Base-by-base conservation (phyloP, 1,139 yeast species). In the Suhomyces yuchorum region DNA sequence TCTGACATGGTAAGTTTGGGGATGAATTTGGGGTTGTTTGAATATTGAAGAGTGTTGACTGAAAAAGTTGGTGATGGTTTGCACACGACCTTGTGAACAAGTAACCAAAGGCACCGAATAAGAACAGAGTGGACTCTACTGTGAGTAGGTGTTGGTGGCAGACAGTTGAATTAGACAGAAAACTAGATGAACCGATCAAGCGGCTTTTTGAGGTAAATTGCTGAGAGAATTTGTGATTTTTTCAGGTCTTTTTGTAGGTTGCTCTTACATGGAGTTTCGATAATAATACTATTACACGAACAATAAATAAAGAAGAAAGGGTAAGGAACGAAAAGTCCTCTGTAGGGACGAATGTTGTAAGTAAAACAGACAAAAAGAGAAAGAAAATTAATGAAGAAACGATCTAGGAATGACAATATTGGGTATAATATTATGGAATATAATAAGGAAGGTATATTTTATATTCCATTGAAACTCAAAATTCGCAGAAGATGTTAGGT, bases 1-100 rank as follows among this genome's bases (percentile, higher is more conserved):
- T 54, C 58, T 2, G 57, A 54, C 59, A 56, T 56, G 26, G 30
- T 20, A 23, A 30, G 18, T 9, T 46, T 33, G 17, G 30, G 30
- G 14, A 12, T 17, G 6, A 30, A 17, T 19, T 17, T 12, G 28
- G 8, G 14, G 39, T 23, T 9, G 39, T 23, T 41, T 33, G 18
- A 8, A 7, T 19, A 37, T 4, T 20, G 18, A 30, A 22, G 45
- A 3, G 34, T 37, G 45, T n/a, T 41, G 44, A 18, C 19, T 14
- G 34, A 38, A 30, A 26, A 39, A 19, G 42, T 12, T 12, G 8
- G 17, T 7, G 14, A 7, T 14, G 42, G 35, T 30, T 7, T 8
- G 30, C 28, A 28, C 42, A 39, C 42, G 24, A 30, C 35, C 23
- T 8, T 26, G 23, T 20, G 7, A 20, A 20, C 7, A 5, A n/a